A percentile compares a stretch with the other conserved stretches of the same genome.
Conservation (phyloP, 2,329 filamentous ascomycete genomes). For the Ampelomyces quisqualis region DNA sequence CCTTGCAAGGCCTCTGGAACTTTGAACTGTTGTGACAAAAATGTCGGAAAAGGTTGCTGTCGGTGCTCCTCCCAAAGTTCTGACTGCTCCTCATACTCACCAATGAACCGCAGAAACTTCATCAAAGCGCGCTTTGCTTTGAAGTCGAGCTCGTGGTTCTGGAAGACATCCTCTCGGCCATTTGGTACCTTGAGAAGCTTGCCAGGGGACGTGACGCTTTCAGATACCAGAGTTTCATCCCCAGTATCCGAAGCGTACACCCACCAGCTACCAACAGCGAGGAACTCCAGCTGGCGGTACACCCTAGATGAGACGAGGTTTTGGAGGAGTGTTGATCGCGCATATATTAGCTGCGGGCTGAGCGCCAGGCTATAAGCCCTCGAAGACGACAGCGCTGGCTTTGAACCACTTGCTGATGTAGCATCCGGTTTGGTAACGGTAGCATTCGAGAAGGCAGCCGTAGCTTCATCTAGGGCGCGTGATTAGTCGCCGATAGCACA, state of each 20-base stretch:
- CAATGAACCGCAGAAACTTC: conserved; percentile 89
- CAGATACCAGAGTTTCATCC: conserved; percentile 3
- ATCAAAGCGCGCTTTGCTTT: conserved; percentile 84
- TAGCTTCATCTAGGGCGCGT: conserved; percentile 19
- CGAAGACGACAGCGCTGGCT: conserved; percentile 57
- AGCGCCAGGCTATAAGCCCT: conserved; percentile 81
- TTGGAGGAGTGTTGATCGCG: conserved; percentile 73
- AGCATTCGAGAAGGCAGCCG: conserved; percentile 34
- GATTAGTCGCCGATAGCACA: not conserved
- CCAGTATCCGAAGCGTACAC: conserved; percentile 56
- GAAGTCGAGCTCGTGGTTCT: conserved; percentile 70
- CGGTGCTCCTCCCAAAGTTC: conserved; percentile 62
- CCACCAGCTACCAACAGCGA: conserved; percentile 91
- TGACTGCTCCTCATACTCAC: conserved; percentile 64
- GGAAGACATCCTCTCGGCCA: conserved; percentile 88
- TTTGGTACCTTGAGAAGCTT: conserved; percentile 73
- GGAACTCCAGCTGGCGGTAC: conserved; percentile 87
- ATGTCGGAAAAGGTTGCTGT: conserved; percentile 57
- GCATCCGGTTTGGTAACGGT: conserved; percentile 35
- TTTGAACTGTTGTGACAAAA: conserved; percentile 57
- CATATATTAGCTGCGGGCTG: conserved; percentile 83
- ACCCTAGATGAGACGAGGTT: conserved; percentile 86
- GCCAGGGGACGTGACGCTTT: conserved; percentile 7
- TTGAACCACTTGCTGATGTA: conserved; percentile 19
- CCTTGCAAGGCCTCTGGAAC: conserved; percentile 66